Base-by-base conservation (phyloP, 169 alveolate species). In the Theileria equi region DNA sequence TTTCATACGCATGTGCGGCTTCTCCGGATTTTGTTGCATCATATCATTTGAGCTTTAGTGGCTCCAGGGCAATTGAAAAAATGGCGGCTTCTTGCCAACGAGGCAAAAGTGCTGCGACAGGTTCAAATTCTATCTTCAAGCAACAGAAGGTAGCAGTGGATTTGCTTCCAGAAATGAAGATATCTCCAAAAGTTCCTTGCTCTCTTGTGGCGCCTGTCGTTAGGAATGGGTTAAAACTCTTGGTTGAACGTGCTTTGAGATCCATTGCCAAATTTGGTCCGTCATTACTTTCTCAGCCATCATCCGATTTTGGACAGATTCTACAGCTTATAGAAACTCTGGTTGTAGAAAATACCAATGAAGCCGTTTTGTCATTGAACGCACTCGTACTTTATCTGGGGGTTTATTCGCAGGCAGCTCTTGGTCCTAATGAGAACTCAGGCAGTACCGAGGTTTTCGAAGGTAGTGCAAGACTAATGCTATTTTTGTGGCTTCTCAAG, bases 21-120 rank as follows among this genome's bases (percentile, higher is more conserved):
- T 44, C 93, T 29, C 82, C 94, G 10, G 89, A 97, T 65, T 81
- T 95, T 44, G 84, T 95, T 31, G 81, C 94, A 66, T 90, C 92
- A 44, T 70, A 94, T 65, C 81, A 92, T 61, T 95, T 95, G 84
- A 98, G 96, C 71, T 95, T 89, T 78, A 98, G 98, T 11, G 99
- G 97, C 62, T 96, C 96, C 79, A 80, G 94, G 13, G 90, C 97
- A 47, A 93, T 91, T 43, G 95, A 91, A 83, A 89, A 96, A 74
- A 89, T 88, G 66, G 86, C 91, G 66, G 88, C 95, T 67, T 88
- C 96, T 72, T 91, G 93, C 41, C 21, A 44, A 17, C 17, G 11
- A 23, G 55, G 40, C 5, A 29, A 29, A 53, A 23, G 31, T 25
- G 38, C 54, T 85, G 83, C 8, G 97, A 96, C 8, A 91, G 89